These are phyloP conservation scores for Sphaerobolus stellatus DNA, from an alignment of 1,284 basidiomycete species.

Conservation along the genomic window DNA sequence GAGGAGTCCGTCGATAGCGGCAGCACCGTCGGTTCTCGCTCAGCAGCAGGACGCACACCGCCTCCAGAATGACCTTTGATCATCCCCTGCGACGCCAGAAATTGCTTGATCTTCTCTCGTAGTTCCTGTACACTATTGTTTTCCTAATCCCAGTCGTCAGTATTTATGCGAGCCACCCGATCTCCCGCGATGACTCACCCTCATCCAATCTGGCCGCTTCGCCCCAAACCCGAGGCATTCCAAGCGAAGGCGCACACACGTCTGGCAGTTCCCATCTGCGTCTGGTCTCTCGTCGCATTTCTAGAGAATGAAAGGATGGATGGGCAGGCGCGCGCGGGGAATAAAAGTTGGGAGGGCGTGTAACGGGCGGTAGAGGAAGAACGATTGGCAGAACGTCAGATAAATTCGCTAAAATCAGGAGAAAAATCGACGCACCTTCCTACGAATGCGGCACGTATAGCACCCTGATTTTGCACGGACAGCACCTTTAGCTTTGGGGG, in stretches of 20 bases:
- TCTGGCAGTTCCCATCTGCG: conserved; percentile 61
- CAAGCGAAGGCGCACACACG: conserved; percentile 74
- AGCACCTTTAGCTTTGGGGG: conserved; percentile 72
- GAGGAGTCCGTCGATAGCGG: conserved; percentile 15
- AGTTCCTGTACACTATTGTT: conserved; percentile 63
- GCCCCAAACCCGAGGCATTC: conserved; percentile 82
- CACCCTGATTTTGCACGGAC: conserved; percentile 80
- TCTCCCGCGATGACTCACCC: conserved; percentile 45
- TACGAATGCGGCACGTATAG: conserved; percentile 79
- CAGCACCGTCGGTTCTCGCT: conserved; percentile 14
- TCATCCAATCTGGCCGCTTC: conserved; percentile 82
- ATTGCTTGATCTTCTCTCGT: conserved; percentile 73
- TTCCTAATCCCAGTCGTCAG: conserved; percentile 44
- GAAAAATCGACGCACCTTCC: conserved; percentile 66
- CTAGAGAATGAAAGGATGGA: conserved; percentile 36
- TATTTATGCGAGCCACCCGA: background rate
- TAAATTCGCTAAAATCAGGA: no score
- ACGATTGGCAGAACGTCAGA: conserved; percentile 17
- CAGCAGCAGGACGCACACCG: conserved; percentile 42
- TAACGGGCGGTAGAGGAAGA: conserved; percentile 19
- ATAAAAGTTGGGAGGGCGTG: conserved; percentile 16
- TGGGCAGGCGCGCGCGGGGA: conserved; percentile 15
- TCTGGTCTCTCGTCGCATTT: conserved; percentile 79
- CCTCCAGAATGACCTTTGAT: conserved; percentile 79
- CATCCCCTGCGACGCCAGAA: conserved; percentile 77